Evolutionary conservation across 352 stramenopile genomes (phyloP), one percentile per base, ranked within the genome.

Genomic region (Pythium monospermum): DNA sequence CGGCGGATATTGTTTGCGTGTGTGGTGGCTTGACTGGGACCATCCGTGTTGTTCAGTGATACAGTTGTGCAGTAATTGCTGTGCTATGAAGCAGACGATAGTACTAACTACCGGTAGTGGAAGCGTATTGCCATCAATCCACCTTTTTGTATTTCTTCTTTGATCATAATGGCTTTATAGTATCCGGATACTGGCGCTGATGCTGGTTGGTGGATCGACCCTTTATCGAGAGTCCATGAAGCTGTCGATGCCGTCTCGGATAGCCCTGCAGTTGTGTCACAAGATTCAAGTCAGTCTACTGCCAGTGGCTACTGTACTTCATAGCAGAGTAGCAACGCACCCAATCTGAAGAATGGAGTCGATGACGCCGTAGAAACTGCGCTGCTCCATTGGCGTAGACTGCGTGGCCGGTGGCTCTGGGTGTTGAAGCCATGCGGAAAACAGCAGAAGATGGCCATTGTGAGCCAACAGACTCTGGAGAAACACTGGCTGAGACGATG

Each of bases 331-430:
- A 6, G 26, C 23, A 26, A 31, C 58, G 33, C 60, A 87, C 79
- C 58, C 73, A 53, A 91, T 84, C 56, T 91, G 80, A 22, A 91
- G 61, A 11, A 91, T 64, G 33, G 80, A 85, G 57, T 91, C 80
- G 35, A 91, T 60, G 8, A 91, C 53, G 12, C 80, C 80, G 33
- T 84, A 86, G 57, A 91, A 87, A 12, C 61, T 62, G 26, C 80
- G 80, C 38, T 85, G 59, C 36, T 91, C 80, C 2, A 91, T 57
- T 0, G 80, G 76, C 28, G 81, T 48, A 2, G 75, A 68, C 39
- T 88, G 80, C 22, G 74, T 87, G 11, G 80, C 75, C 44, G 76
- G 76, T 6, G 76, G 80, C 49, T 91, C 72, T 2, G 80, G 80
- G 43, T 88, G 69, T 57, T 91, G 80, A 36, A 91, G 57, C 80